Evolutionary conservation across 2,329 filamentous ascomycete species (phyloP), one percentile per base, ranked within the genome.

Genomic region (Calonectria naviculata): DNA sequence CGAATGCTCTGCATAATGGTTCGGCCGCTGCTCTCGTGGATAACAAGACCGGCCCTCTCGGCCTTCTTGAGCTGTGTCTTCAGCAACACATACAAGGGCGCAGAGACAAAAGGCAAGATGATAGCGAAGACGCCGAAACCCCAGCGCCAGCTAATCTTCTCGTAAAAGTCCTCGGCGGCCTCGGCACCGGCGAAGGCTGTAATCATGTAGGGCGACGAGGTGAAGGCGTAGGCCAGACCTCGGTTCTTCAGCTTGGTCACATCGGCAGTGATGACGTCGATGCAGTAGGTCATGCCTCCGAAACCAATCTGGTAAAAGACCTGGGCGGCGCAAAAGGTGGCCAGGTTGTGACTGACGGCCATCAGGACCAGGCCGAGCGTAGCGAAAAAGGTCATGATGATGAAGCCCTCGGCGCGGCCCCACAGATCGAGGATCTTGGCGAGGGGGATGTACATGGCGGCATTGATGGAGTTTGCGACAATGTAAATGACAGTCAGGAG

Each of bases 201-300:
- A 65, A 85, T 90, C 79, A 87, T 82, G 74, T 84, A 86, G 0
- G 85, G 84, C 5, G 83, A 82, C 2, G 82, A 83, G 13, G 84
- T 84, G 41, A 86, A 82, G 21, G 81, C 83, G 31, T 80, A 85
- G 2, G 81, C 83, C 2, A 85, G 69, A 12, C 80, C 83, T 76
- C 83, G 80, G 66, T 84, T 85, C 71, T 78, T 79, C 19, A 85
- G 76, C 26, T 76, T 75, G n/a, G 81, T 91, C 7, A 89, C 90
- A 78, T 94, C 92, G 60, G 92, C 90, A 65, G 91, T 90, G 78
- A 93, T 89, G 44, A 94, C 89, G 71, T 89, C 87, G 31, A 92
- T 84, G 31, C 88, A 86, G 77, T 92, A 93, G 67, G 87, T 87
- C 54, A 93, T 83, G n/a, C 90, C 91, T 2, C 87, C 88, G 67